Percentiles rank a stretch among this genome's conserved stretches.
These are phyloP conservation scores for Capronia coronata DNA, from an alignment of 2,329 filamentous ascomycete species.

Conservation along the genomic window DNA sequence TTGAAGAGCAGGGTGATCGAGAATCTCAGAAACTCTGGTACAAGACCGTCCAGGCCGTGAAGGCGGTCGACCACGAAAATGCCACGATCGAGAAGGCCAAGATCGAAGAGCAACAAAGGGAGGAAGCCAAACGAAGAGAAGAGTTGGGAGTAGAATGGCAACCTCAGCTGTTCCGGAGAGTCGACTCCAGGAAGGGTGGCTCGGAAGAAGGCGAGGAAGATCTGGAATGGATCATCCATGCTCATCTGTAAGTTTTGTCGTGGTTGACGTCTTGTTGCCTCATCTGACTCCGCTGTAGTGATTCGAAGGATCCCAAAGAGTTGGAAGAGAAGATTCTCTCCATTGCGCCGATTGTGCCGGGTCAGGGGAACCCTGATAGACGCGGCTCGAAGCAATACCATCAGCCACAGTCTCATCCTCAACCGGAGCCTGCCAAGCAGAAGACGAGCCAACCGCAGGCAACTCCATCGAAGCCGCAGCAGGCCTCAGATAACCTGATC, in stretches of 20 bases:
- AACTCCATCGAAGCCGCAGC: neutral
- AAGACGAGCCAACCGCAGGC: neutral
- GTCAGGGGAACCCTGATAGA: constrained; percentile 52
- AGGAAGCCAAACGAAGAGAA: constrained; percentile 73
- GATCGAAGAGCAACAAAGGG: constrained; percentile 85
- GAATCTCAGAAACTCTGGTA: constrained; percentile 88
- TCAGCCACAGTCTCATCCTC: neutral
- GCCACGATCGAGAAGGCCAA: constrained; percentile 96
- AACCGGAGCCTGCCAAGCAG: neutral
- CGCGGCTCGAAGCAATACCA: constrained; percentile 33
- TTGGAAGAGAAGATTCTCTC: constrained; percentile 67
- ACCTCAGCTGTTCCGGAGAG: constrained; percentile 73
- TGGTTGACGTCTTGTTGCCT: neutral
- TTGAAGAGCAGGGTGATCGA: constrained; percentile 79
- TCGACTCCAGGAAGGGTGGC: constrained; percentile 63
- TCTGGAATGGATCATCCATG: constrained; percentile 90
- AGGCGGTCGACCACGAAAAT: constrained; percentile 73
- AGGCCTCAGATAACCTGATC: constrained; percentile 28
- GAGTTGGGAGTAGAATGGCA: constrained; percentile 81
- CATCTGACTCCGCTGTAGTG: constrained; percentile 15
- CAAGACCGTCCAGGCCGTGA: constrained; percentile 73
- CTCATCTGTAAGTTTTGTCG: constrained; percentile 61
- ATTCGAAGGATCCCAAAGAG: constrained; percentile 16
- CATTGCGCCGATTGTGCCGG: constrained; percentile 76
- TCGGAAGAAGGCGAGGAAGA: constrained; percentile 77